phyloP scores from a whole-genome alignment of 2,329 filamentous ascomycete genomes.

The Sordariomycetes sp. region DNA sequence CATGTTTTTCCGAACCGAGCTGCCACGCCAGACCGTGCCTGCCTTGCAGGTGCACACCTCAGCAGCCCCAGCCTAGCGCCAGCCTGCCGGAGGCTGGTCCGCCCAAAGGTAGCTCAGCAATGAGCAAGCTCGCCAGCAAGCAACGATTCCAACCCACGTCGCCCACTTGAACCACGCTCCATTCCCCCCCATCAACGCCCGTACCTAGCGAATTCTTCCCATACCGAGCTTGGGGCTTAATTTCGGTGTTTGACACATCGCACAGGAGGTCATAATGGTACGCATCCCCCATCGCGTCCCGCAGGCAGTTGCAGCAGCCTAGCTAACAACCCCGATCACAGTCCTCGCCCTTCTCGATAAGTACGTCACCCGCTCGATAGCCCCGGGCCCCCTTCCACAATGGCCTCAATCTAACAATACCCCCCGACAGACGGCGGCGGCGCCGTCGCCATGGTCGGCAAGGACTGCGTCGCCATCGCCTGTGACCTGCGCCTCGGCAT shows the following conservation, averaged over 20 bases:
- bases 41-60: slow-evolving; percentile 16
- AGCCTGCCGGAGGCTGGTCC: background rate
- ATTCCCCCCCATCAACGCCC: slow-evolving; percentile 7
- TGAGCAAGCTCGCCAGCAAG: background rate
- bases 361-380: slow-evolving; percentile 34
- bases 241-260: background rate
- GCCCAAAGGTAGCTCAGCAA: slow-evolving; percentile 6
- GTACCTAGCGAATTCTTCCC: slow-evolving; percentile 3
- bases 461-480: slow-evolving; percentile 98
- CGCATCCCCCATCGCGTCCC: background rate
- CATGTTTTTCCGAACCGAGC: slow-evolving; percentile 7
- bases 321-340: slow-evolving; percentile 26
- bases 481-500: slow-evolving; percentile 97
- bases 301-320: background rate
- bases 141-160: background rate
- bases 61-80: slow-evolving; percentile 4
- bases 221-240: background rate
- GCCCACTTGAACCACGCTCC: slow-evolving; percentile 7
- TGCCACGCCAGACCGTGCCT: slow-evolving; percentile 26
- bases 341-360: slow-evolving; percentile 93
- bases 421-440: slow-evolving; percentile 60
- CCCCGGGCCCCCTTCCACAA: slow-evolving; percentile 5
- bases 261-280: background rate
- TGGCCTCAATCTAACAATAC: slow-evolving; percentile 3
- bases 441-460: slow-evolving; percentile 97